phyloP scores from a whole-genome alignment of 2,329 filamentous ascomycete species.

The Canariomyces notabilis region DNA sequence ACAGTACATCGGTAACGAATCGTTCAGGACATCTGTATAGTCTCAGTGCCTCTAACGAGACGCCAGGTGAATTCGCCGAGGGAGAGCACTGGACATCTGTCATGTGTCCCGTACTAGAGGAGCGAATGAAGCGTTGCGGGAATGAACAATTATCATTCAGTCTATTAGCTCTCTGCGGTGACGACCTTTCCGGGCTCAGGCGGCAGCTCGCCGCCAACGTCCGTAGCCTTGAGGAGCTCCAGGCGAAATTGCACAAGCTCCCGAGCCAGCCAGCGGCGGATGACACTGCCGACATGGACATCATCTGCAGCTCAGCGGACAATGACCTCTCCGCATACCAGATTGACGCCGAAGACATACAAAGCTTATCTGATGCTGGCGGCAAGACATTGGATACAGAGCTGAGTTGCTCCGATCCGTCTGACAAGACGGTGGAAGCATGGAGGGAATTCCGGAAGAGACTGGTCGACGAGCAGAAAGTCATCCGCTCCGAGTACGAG shows the following conservation, averaged over 20 bases:
- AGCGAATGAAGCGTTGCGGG: conserved; percentile 62
- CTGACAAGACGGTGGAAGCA: background rate
- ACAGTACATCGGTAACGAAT: conserved; percentile 50
- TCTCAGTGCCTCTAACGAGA: conserved; percentile 6
- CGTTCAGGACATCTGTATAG: background rate
- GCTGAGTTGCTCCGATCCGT: background rate
- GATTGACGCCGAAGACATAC: conserved; percentile 10
- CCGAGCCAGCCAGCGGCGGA: background rate
- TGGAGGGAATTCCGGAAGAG: conserved; percentile 3
- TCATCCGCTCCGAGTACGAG: conserved; percentile 4
- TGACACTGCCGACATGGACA: background rate
- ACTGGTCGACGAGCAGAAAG: conserved; percentile 8
- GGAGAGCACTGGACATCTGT: conserved; percentile 60
- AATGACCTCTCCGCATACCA: conserved; percentile 8
- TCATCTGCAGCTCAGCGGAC: conserved; percentile 2
- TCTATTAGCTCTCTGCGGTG: conserved; percentile 68
- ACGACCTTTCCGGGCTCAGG: conserved; percentile 50
- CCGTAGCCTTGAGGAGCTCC: conserved; percentile 36
- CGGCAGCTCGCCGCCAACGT: conserved; percentile 42
- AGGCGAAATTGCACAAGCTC: conserved; percentile 27
- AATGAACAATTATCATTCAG: conserved; percentile 68
- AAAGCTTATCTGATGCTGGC: background rate
- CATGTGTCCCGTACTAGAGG: conserved; percentile 59
- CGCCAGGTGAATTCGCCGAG: conserved; percentile 34
- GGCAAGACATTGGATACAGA: background rate